These are phyloP conservation scores for Erodium maritimum DNA, from an alignment of 345 rosid genomes.

Conservation along the genomic window DNA sequence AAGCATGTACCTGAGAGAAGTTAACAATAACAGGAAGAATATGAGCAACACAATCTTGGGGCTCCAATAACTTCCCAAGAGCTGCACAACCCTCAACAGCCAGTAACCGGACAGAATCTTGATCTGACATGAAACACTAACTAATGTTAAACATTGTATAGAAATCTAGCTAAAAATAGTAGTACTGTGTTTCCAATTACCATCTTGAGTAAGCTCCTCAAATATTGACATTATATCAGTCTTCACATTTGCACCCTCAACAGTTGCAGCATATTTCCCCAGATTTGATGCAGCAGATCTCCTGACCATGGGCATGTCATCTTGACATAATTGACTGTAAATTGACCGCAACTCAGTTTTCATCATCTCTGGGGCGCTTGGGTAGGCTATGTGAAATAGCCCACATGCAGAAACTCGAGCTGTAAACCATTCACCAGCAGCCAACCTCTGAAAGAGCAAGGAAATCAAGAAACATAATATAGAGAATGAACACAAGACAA, in stretches of 20 bases:
- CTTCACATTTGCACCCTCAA: slow-evolving; percentile 72
- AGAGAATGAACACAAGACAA: slow-evolving; percentile 1
- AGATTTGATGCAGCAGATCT: slow-evolving; percentile 91
- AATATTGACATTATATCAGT: slow-evolving; percentile 76
- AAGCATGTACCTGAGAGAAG: slow-evolving; percentile 67
- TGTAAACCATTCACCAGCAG: slow-evolving; percentile 98
- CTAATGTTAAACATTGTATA: not conserved
- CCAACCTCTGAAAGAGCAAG: slow-evolving; percentile 48
- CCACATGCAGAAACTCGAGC: slow-evolving; percentile 96
- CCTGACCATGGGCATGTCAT: slow-evolving; percentile 98
- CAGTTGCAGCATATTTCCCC: slow-evolving; percentile 90
- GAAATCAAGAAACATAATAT: not conserved
- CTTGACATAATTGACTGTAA: slow-evolving; percentile 81
- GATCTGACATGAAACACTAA: slow-evolving; percentile 38
- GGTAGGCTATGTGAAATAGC: slow-evolving; percentile 78
- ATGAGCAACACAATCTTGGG: slow-evolving; percentile 83
- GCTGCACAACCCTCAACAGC: slow-evolving; percentile 98
- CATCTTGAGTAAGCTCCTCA: slow-evolving; percentile 94
- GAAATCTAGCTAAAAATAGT: not conserved
- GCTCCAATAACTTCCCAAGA: slow-evolving; percentile 88
- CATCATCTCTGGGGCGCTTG: slow-evolving; percentile 66
- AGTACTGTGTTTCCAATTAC: slow-evolving; percentile 24
- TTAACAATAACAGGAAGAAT: slow-evolving; percentile 85
- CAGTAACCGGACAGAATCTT: slow-evolving; percentile 90
- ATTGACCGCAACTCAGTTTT: slow-evolving; percentile 60